Evolutionary conservation across 2,329 filamentous ascomycete genomes (phyloP), one percentile per base, ranked within the genome.

Genomic region (Aureobasidium vineae): DNA sequence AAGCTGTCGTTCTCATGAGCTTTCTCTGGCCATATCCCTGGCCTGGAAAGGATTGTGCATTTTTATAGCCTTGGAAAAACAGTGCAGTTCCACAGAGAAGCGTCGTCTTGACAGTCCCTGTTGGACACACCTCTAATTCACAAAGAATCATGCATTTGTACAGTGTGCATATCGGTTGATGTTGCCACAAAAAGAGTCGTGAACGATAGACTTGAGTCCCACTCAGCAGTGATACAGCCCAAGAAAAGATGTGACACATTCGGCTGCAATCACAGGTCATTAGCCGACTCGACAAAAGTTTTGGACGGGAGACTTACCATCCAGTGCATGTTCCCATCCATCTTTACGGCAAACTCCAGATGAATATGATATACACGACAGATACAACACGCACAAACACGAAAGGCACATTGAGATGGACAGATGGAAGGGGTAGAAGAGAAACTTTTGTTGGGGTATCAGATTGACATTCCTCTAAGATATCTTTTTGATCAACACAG

Each of bases 391-490:
- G n/a, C 28, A 28, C 28, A n/a, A n/a, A 38, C n/a, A 63, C 41
- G n/a, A 40, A 13, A n/a, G 33, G 33, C 60, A 64, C 63, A 54
- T 31, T 16, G 50, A 41, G 11, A 16, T 3, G 33, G 10, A 36
- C 3, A 21, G 13, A 36, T 2, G 10, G 19, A 33, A 43, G 33
- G 31, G 15, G 19, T 53, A 23, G 36, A 63, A 53, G 60, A 64
- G 60, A 64, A 64, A 64, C 60, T 64, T 64, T 64, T 64, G 60
- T 47, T 40, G 60, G 60, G 47, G 60, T 64, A 56, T 59, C 53
- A 65, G 13, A 65, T 59, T 65, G 43, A 64, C 33, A 64, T 64
- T 64, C 60, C 60, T 53, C 60, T 64, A 64, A 47, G 10, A 21
- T 65, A 54, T 56, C 21, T 59, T 59, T 59, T 59, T 8, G 28